Evolutionary conservation across 805 yeast genomes (phyloP), one percentile per base, ranked within the genome.

Genomic region (Yamadazyma kitorensis): DNA sequence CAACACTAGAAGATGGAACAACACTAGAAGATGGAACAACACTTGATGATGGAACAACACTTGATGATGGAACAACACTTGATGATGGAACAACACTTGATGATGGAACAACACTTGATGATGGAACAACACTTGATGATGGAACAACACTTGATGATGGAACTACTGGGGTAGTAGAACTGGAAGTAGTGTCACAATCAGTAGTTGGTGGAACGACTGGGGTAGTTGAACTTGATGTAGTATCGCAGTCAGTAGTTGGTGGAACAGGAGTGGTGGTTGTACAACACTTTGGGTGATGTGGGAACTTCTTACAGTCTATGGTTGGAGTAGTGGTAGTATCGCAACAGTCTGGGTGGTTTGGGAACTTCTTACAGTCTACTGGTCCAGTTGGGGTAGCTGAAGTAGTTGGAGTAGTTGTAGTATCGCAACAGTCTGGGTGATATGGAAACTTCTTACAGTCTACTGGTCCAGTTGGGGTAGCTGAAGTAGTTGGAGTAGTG

Each of bases 211-310:
- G 12, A 17, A 17, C 22, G 13, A 33, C 34, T 9, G 28, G 21
- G 9, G 39, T 31, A 26, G 29, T 23, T 16, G 40, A 25, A 20
- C 37, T 24, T 24, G 43, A 32, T 10, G 21, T 16, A 14, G 40
- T 32, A 20, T 23, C 35, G 30, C 25, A 24, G 17, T 23, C 23
- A 16, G 41, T 31, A 20, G 38, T 21, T 7, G 34, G 28, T 25
- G 11, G 13, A 14, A 13, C 13, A 24, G 36, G 29, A 17, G 29
- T 18, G 10, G 15, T 17, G 16, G 33, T 29, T n/a, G 32, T 29
- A 17, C 13, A 5, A 27, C 29, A 17, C 29, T 15, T 26, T 26
- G 29, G 29, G 14, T 6, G 29, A 13, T 14, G 6, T 15, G 29
- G 29, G 13, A 11, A 14, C 14, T 14, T 15, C 6, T 17, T 17